Evolutionary conservation across 192 early-diverging fungal species (phyloP), one percentile per base, ranked within the genome.

Genomic region (Coemansia reversa): DNA sequence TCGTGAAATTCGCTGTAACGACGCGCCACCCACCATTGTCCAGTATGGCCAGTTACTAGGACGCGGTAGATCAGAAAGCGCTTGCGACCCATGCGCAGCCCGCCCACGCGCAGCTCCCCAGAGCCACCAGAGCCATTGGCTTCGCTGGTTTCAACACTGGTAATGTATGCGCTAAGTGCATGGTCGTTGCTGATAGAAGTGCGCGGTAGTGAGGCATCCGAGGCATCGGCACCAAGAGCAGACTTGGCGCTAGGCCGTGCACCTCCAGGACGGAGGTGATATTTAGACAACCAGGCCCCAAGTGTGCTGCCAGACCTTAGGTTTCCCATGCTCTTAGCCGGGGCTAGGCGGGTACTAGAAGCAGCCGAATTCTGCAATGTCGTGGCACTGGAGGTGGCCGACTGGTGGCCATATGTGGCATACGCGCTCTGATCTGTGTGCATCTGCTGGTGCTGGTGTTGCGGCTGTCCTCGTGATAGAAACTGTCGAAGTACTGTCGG

Each of bases 1-100:
- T 72, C 76, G 39, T 67, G 55, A 64, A 79, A 79, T 67, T 79
- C 76, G 64, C 67, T 79, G 61, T 79, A 79, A 47, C 76, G 62
- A 32, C 67, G 66, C 24, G 60, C 67, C 49, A 73, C 67, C 76
- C 76, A 73, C 76, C 76, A 79, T 55, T 75, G 77, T n/a, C 65
- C 65, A 11, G 60, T 65, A 39, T 42, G 68, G 14, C 77, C 72
- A 9, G 72, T 65, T 18, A 80, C 72, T 27, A 71, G 77, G 49
- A 80, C 69, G 9, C 77, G 72, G 55, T 80, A 80, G 20, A 74
- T 69, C 12, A 80, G 69, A 60, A 66, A 75, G 19, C 69, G 68
- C 60, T 71, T 75, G 62, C 77, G 77, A 19, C 72, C 77, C 72
- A 75, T 75, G 32, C 77, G 72, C 20, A 75, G 69, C 5, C 77